Evolutionary conservation across 306 rosid species (phyloP), one percentile per base, ranked within the genome.

Genomic region (Dalbergia cultrata): DNA sequence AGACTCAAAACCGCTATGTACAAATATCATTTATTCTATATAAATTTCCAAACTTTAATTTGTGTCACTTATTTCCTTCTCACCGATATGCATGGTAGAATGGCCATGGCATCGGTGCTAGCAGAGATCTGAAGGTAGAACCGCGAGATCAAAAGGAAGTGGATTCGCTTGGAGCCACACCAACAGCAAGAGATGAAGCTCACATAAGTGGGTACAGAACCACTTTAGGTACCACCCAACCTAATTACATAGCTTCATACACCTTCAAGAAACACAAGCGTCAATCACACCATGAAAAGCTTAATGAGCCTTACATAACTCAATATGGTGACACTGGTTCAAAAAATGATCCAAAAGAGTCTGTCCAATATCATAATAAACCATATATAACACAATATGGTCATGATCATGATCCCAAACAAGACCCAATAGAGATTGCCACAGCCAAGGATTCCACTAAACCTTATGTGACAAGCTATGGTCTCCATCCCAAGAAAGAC

Each of bases 51-150:
- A 49, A 71, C 7, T 34, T 14, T 26, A 26, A 26, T 1, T 26
- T 31, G 47, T 35, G 12, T 0, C 3, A 17, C 33, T 47, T 0
- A 69, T 53, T 5, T 50, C 0, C 47, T 61, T 68, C 17, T 72
- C 1, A 16, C 9, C 39, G 9, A 73, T 17, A 18, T 75, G 5
- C 12, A 70, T 72, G 64, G 79, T 35, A 81, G 84, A 53, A 41
- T 67, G 82, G 67, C 3, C 33, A 16, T 1, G 41, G 64, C 19
- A 72, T 47, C 17, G 4, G 16, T 56, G 83, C 31, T 26, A 0
- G 65, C 0, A 64, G 78, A 76, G 83, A 83, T 6, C 11, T 50
- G 17, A 72, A 65, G 57, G 77, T 12, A 34, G 73, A 50, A 39
- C 1, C 17, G n/a, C 18, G 3, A 26, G 78, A 47, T 14, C 12